Evolutionary conservation across 2,329 filamentous ascomycete genomes (phyloP).

Genomic region (Exophiala sp.): DNA sequence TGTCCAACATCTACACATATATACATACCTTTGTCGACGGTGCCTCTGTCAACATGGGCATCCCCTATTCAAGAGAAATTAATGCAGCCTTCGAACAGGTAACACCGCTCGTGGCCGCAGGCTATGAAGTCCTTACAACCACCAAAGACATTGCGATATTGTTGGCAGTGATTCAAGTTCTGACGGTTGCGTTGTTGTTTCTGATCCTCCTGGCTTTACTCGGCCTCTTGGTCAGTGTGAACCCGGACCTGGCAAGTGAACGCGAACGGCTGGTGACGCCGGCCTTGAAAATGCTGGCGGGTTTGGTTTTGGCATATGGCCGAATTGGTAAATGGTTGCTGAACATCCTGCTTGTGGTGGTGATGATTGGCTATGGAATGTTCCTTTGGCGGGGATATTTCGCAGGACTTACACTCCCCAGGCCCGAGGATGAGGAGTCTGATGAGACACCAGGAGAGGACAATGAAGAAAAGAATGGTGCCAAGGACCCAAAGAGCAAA

Average conservation of each 20-base stretch:
- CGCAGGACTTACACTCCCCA: conserved; percentile 9
- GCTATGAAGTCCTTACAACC: conserved; percentile 46
- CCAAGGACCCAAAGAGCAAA: background rate
- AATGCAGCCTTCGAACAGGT: conserved; percentile 50
- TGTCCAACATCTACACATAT: too few relatives aligned
- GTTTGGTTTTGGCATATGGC: conserved; percentile 19
- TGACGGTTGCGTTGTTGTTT: conserved; percentile 40
- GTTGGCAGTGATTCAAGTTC: conserved; percentile 44
- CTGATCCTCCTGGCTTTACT: conserved; percentile 38
- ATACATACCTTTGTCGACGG: too few relatives aligned
- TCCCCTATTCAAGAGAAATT: conserved; percentile 50
- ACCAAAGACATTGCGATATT: conserved; percentile 47
- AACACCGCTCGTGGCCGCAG: conserved; percentile 46
- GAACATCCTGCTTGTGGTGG: conserved; percentile 54
- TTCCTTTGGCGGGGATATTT: conserved; percentile 14
- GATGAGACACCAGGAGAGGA: conserved; percentile 4
- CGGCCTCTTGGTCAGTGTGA: conserved; percentile 41
- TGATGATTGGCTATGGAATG: conserved; percentile 4
- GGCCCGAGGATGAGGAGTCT: conserved; percentile 1
- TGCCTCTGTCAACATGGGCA: conserved; percentile 45
- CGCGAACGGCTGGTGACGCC: conserved; percentile 41
- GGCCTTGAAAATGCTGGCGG: conserved; percentile 33
- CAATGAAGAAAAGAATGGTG: background rate
- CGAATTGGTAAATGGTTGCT: conserved; percentile 62
- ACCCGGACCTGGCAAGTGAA: conserved; percentile 45